Base-by-base conservation (phyloP, 495 filamentous ascomycete species). In the Parathielavia appendiculata region DNA sequence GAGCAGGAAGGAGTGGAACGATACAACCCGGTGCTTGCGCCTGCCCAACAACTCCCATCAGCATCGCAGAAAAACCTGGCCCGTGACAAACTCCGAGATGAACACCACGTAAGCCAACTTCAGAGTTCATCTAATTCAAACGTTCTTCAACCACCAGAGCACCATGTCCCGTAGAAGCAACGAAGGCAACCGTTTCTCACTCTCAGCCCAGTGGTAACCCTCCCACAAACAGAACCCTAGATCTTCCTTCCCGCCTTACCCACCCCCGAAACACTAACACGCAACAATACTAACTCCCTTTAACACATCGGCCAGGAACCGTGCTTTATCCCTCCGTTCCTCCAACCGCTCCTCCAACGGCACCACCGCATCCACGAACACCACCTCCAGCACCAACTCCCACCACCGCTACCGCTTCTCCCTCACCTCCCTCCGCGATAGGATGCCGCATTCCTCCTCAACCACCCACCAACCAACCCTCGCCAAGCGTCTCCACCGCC, bases 401-500 rank as follows among this genome's bases (percentile, higher is more conserved):
- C 12, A 45, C 57, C 62, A 64, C 61, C 73, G 75, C 63, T 61
- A 71, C 55, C 49, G 58, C 60, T 52, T 57, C 41, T 51, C 50
- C 47, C 50, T 53, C 17, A 62, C 68, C 45, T 43, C 47, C 54
- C 82, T 79, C 22, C 80, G 26, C 26, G 26, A 83, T 65, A 77
- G 80, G 60, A 56, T 50, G 22, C 70, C 69, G 40, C 95, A 96
- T 80, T 88, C 82, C 58, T 83, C 96, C 74, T 80, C 82, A 56
- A 89, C 88, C 47, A 81, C 85, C 41, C 82, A 87, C 67, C 89
- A 92, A 62, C 90, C 92, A 5, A 87, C 92, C 65, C 81, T 96
- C 22, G 88, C 86, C 71, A 86, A 86, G 64, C 88, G 87, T 62
- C 83, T 97, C 39, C 90, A 83, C 81, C 87, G 86, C 53, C 80